These are phyloP conservation scores for Boletus edulis DNA, from an alignment of 768 basidiomycete genomes.

Conservation along the genomic window DNA sequence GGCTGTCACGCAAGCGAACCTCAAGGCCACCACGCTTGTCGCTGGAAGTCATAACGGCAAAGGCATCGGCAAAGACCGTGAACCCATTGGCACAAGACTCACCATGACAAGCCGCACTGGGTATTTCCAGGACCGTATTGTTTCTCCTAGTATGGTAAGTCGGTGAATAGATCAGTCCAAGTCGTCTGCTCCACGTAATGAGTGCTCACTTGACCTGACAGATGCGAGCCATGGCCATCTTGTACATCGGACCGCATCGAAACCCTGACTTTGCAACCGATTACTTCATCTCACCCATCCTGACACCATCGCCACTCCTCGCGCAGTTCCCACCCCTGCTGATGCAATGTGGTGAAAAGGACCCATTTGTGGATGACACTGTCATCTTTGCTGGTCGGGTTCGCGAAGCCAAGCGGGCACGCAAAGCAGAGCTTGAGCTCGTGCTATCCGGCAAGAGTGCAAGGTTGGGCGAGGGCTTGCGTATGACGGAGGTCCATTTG, in stretches of 20 bases:
- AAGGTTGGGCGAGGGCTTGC: conserved; percentile 57
- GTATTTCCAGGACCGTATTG: conserved; percentile 90
- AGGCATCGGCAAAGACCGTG: conserved; percentile 37
- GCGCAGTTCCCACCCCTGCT: conserved; percentile 93
- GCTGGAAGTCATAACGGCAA: conserved; percentile 30
- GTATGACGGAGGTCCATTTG: conserved; percentile 52
- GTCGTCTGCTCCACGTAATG: not conserved
- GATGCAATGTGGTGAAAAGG: conserved; percentile 94
- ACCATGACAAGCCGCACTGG: conserved; percentile 96
- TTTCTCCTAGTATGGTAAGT: conserved; percentile 94
- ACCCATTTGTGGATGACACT: conserved; percentile 96
- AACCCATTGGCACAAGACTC: conserved; percentile 79
- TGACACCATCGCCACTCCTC: conserved; percentile 78
- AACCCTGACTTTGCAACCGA: conserved; percentile 94
- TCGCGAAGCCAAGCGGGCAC: conserved; percentile 89
- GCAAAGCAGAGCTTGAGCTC: conserved; percentile 70
- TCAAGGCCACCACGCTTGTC: conserved; percentile 39
- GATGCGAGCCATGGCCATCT: conserved; percentile 99
- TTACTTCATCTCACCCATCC: conserved; percentile 94
- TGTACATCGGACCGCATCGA: conserved; percentile 91
- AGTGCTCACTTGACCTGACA: conserved; percentile 34
- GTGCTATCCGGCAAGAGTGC: conserved; percentile 59
- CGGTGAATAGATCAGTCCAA: not conserved
- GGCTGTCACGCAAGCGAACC: conserved; percentile 50
- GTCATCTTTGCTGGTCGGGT: conserved; percentile 94